These are phyloP conservation scores for Erysimum cheiri DNA, from an alignment of 441 rosid species.

Conservation along the genomic window DNA sequence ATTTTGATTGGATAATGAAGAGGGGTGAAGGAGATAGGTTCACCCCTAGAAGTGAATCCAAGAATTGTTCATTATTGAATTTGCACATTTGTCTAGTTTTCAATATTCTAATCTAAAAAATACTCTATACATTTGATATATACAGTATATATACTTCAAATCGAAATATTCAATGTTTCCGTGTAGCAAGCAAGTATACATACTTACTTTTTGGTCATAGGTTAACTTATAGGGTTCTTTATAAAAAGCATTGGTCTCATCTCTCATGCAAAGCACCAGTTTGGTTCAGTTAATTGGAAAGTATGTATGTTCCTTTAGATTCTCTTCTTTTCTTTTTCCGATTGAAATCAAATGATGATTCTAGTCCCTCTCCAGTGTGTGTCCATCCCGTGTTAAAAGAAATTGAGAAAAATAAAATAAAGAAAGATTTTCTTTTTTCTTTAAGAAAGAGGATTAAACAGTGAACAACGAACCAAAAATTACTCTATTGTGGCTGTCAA, in stretches of 20 bases:
- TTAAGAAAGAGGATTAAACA: slow-evolving; percentile 34
- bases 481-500: slow-evolving; percentile 27
- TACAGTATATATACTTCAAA: too few species aligned
- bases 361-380: slow-evolving; percentile 21
- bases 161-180: slow-evolving; percentile 33
- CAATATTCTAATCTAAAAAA: too few species aligned
- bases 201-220: slow-evolving; percentile 38
- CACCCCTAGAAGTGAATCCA: too few species aligned
- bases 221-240: slow-evolving; percentile 38
- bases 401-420: neutral
- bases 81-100: too few species aligned
- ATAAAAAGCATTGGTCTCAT: slow-evolving; percentile 37
- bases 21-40: too few species aligned
- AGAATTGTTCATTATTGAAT: too few species aligned
- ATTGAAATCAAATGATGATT: slow-evolving; percentile 35
- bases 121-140: neutral
- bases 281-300: slow-evolving; percentile 42
- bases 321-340: slow-evolving; percentile 22
- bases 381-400: slow-evolving; percentile 30
- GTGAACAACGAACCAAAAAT: slow-evolving; percentile 7
- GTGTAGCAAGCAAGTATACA: slow-evolving; percentile 42
- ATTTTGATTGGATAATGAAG: too few species aligned
- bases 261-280: slow-evolving; percentile 39
- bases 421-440: slow-evolving; percentile 20
- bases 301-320: slow-evolving; percentile 30